Base-by-base conservation (phyloP, 2,329 filamentous ascomycete species). In the Colletotrichum truncatum region DNA sequence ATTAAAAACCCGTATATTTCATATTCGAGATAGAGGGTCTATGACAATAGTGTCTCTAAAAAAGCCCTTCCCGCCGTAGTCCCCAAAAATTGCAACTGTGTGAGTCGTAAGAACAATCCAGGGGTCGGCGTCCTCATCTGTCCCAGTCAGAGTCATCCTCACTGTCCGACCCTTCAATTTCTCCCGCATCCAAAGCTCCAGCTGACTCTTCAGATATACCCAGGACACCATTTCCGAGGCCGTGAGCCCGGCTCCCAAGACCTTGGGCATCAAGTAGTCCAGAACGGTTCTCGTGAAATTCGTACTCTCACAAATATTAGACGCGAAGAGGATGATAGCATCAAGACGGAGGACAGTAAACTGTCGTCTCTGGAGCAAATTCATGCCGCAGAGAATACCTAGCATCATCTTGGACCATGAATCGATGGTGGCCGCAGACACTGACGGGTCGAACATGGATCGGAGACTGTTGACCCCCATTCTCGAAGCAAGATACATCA, bases 301-400 rank as follows among this genome's bases (percentile, higher is more conserved):
- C 3, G 54, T 32, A 10, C 55, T 56, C 16, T 64, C 61, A 3
- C 28, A 53, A 9, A 64, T 10, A 5, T 14, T 25, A 2, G 60
- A 28, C 23, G 46, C 36, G 14, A 52, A 46, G 4, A 3, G 21
- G 11, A 64, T 45, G 21, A 60, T n/a, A 6, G 46, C 10, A 23
- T 64, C 61, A 14, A 64, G 21, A 3, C 61, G 55, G 6, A 64
- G 10, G 6, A 60, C 30, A 3, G 61, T 64, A 9, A 64, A 64
- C 14, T 60, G 55, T 6, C 30, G 46, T 5, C 48, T 23, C 23
- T 48, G 46, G 3, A 53, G 61, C 23, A 60, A 28, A 32, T 64
- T 34, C 55, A 60, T 54, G n/a, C 61, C 55, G 12, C 46, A 60
- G 21, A 60, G 46, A 6, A 64, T 60, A 10, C 61, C 61, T 3